Evolutionary conservation across 2,329 filamentous ascomycete species (phyloP), one percentile per base, ranked within the genome.

Genomic region (Colletotrichum tamarilloi): DNA sequence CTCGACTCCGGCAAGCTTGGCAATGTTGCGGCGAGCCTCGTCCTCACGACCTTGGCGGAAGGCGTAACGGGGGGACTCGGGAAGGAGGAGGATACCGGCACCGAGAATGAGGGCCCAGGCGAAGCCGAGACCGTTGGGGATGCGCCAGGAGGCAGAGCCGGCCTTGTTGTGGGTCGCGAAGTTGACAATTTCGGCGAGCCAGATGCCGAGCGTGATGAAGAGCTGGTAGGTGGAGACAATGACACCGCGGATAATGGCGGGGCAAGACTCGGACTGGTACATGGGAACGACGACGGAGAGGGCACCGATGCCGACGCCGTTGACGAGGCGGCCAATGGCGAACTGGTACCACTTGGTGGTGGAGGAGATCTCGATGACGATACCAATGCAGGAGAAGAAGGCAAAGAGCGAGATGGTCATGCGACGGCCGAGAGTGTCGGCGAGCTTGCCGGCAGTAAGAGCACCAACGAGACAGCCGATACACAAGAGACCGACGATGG

Each of bases 131-230:
- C 84, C 88, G 77, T 88, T 88, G 63, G 92, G 89, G 7, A 93
- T 88, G 74, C 91, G 86, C 91, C 92, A 94, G 14, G 90, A 86
- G 3, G 86, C 84, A 26, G 87, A 86, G 75, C 82, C 84, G 1
- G 62, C 22, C 62, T 84, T 84, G 3, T 75, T 28, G 62, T 89
- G 83, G 7, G 91, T 93, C 7, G 90, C 90, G 78, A 84, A 92
- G 79, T 93, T 92, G 80, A 89, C 84, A 80, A 89, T 86, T 77
- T 89, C 87, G 49, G 86, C 85, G 28, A 83, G 83, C 85, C 87
- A 91, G 79, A 94, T 93, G 60, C 92, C 92, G 32, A 93, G 84
- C 0, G 92, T 93, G 79, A 93, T 91, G 79, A 92, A 89, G 3
- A 93, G 86, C 83, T 93, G 92, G 80, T 93, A 93, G 64, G 87